Conservation (phyloP, 441 rosid species). For the Isatis lusitanica region DNA sequence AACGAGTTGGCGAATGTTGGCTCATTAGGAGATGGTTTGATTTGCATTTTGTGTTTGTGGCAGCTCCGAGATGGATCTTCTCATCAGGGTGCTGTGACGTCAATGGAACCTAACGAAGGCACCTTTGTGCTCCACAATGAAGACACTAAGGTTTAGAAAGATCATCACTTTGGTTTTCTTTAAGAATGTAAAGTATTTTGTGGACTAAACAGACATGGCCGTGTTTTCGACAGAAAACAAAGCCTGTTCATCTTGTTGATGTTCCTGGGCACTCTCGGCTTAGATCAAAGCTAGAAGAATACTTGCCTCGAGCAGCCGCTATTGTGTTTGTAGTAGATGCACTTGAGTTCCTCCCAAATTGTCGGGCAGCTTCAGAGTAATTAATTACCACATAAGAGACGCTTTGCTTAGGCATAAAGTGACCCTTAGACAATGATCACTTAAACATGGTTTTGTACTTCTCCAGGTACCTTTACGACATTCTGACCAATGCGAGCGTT, state of each 20-base stretch:
- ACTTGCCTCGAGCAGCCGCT: conserved; percentile 83
- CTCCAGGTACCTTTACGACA: conserved; percentile 79
- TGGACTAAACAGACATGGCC: background rate
- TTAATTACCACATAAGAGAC: background rate
- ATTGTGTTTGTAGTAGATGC: conserved; percentile 86
- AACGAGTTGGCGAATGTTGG: background rate
- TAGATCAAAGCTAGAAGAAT: conserved; percentile 72
- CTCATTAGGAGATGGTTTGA: conserved; percentile 13
- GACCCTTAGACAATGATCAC: background rate
- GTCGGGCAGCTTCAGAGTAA: conserved; percentile 76
- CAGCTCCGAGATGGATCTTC: conserved; percentile 90
- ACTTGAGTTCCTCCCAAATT: conserved; percentile 74
- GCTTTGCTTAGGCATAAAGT: background rate
- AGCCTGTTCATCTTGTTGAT: conserved; percentile 85
- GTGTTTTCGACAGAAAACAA: conserved; percentile 48
- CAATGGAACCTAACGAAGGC: conserved; percentile 91
- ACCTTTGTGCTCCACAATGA: conserved; percentile 71
- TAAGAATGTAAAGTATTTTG: background rate
- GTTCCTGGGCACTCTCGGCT: conserved; percentile 94
- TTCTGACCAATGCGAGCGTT: conserved; percentile 73
- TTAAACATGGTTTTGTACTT: conserved; percentile 25
- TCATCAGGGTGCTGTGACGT: conserved; percentile 80
- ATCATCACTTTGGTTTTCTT: conserved; percentile 19
- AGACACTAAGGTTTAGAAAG: conserved; percentile 49
- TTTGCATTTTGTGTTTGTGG: conserved; percentile 30